Base-by-base conservation (phyloP, 2,329 filamentous ascomycete genomes). In the Kalmusia sp. region DNA sequence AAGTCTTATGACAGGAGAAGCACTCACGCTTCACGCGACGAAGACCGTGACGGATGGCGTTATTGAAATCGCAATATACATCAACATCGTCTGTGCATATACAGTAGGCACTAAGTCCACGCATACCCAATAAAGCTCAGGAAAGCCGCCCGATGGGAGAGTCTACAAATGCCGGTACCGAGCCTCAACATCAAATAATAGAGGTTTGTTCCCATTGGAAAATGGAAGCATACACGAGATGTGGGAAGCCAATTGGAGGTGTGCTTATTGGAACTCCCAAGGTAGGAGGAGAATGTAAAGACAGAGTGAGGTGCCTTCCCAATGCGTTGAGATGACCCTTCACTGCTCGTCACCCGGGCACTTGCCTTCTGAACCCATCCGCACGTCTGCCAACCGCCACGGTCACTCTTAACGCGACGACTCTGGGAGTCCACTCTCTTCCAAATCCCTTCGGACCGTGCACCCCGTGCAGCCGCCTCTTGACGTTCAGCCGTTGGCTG, bases 231-330 rank as follows among this genome's bases (percentile, higher is more conserved):
- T n/a, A n/a, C n/a, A n/a, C n/a, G n/a, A n/a, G n/a, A n/a, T n/a
- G n/a, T n/a, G n/a, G n/a, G n/a, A n/a, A n/a, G n/a, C n/a, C n/a
- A n/a, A n/a, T n/a, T 17, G 15, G 15, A 7, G 6, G 6, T 17
- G 3, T 19, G 11, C 7, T 21, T 7, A 17, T 14, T 19, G 34
- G 6, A 6, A 6, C 12, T 6, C 6, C 24, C 8, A 17, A 15
- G 30, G 21, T 14, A 34, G 19, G 30, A 34, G 43, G 30, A 27
- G n/a, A 12, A 9, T 15, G 21, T 19, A 38, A 12, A 14, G 35
- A 38, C 19, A 15, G 30, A 17, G 7, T 17, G 30, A 8, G 27
- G 21, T 46, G 43, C 43, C 43, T 46, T 46, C 43, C 43, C 43
- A 27, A 46, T 34, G 43, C 28, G 41, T 30, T 34, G 19, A n/a